These are phyloP conservation scores for Trichoderma reesei DNA, from an alignment of 495 filamentous ascomycete genomes.

Conservation along the genomic window DNA sequence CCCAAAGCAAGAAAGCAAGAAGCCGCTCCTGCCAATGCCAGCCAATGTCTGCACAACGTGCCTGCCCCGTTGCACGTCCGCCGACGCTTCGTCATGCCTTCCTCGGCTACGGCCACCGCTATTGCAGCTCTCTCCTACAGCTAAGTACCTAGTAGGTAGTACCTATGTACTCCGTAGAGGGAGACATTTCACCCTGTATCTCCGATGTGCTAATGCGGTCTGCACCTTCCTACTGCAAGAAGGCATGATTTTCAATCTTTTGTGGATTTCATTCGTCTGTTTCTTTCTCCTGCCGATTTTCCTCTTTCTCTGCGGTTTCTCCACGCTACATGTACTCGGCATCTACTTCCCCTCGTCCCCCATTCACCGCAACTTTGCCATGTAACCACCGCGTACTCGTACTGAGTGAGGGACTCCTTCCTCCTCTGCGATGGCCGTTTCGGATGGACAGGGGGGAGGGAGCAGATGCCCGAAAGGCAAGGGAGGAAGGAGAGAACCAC, in stretches of 20 bases:
- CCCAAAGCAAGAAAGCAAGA: neutral
- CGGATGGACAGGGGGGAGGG: neutral
- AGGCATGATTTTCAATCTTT: too few relatives aligned
- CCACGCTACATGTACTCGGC: neutral
- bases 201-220: too few relatives aligned
- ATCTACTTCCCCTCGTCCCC: neutral
- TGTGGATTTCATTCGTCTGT: too few relatives aligned
- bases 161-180: neutral
- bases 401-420: neutral
- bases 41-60: slow-evolving; percentile 4
- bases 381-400: neutral
- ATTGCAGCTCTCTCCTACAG: neutral
- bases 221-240: too few relatives aligned
- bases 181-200: too few relatives aligned
- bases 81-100: neutral
- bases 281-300: too few relatives aligned
- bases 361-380: slow-evolving; percentile 8
- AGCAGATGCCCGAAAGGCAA: neutral
- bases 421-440: neutral
- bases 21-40: neutral
- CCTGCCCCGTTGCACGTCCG: neutral
- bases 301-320: too few relatives aligned
- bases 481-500: neutral
- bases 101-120: neutral
- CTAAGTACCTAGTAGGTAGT: neutral